These are phyloP conservation scores for Gremmenia infestans DNA, from an alignment of 2,329 filamentous ascomycete species.

Conservation along the genomic window DNA sequence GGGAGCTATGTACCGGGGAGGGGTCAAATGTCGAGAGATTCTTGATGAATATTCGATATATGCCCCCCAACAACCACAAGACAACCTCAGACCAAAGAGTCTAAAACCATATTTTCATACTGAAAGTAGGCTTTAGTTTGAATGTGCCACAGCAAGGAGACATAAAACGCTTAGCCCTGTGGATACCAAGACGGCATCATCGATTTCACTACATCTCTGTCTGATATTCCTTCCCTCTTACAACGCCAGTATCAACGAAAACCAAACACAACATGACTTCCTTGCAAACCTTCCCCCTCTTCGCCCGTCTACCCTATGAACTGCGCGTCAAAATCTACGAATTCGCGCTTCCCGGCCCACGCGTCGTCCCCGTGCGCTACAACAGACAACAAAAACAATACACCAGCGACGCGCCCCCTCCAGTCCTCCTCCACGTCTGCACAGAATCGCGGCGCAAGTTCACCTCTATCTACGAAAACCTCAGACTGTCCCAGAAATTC, in stretches of 20 bases:
- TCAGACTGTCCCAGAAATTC: slow-evolving; percentile 20
- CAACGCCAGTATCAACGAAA: background rate
- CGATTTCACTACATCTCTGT: background rate
- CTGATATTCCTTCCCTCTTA: background rate
- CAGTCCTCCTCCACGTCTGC: slow-evolving; percentile 16
- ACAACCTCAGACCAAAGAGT: too few species aligned
- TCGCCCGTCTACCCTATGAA: slow-evolving; percentile 23
- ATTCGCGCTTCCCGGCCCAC: slow-evolving; percentile 14
- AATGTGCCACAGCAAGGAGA: too few species aligned
- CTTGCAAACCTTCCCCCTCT: slow-evolving; percentile 12
- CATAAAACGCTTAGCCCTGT: too few species aligned
- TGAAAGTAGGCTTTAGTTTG: too few species aligned
- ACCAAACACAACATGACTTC: slow-evolving; percentile 1
- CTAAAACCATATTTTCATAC: too few species aligned
- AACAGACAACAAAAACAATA: slow-evolving; percentile 15
- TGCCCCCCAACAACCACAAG: too few species aligned
- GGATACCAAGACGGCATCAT: too few species aligned
- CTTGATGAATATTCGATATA: too few species aligned
- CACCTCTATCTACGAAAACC: slow-evolving; percentile 19
- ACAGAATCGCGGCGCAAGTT: slow-evolving; percentile 21
- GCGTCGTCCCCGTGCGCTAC: slow-evolving; percentile 22
- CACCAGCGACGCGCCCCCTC: slow-evolving; percentile 12
- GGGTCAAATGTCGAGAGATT: too few species aligned
- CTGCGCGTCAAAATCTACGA: slow-evolving; percentile 26
- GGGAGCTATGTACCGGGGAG: too few species aligned